Evolutionary conservation across 2,329 filamentous ascomycete species (phyloP), one percentile per base, ranked within the genome.

Genomic region (Orbilia quercus): DNA sequence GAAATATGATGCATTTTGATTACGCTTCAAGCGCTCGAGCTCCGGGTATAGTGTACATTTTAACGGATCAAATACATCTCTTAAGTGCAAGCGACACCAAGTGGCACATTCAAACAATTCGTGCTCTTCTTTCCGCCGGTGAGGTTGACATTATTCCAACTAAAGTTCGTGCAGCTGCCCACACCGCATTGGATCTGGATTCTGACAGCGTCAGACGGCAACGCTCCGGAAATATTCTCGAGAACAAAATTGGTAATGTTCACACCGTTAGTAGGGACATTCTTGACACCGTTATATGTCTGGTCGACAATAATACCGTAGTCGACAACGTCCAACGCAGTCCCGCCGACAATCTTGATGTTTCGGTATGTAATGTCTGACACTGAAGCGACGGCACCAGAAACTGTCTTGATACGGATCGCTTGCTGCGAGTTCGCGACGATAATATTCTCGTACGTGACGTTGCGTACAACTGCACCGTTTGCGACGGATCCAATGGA

Each of bases 301-400:
- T 88, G 86, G 79, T 87, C 81, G 69, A 88, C 83, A 57, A 87
- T 81, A 67, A 88, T 84, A 47, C 84, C 85, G 77, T 87, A 86
- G 20, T 83, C 80, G 58, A 83, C 78, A 77, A 87, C 86, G 45
- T 80, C 79, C 44, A 80, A 82, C 1, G 87, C 80, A 1, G 80
- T 82, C 1, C 66, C 66, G n/a, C 66, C 66, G 16, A 55, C 48
- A 16, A 69, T 69, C 18, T 45, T 63, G 79, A 88, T 87, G 74
- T 82, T 80, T 44, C 80, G 81, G 81, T 86, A 88, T 1, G 83
- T 86, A 31, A 88, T 80, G 60, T 82, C 82, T 36, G 78, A 80
- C 66, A 88, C 84, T 5, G 80, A 80, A 48, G 86, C 86, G 0
- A 83, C 86, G 2, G 82, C 82, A 57, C 80, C 83, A 47, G 80